These are phyloP conservation scores for Talaromyces atroroseus DNA, from an alignment of 2,329 filamentous ascomycete genomes.

Conservation along the genomic window DNA sequence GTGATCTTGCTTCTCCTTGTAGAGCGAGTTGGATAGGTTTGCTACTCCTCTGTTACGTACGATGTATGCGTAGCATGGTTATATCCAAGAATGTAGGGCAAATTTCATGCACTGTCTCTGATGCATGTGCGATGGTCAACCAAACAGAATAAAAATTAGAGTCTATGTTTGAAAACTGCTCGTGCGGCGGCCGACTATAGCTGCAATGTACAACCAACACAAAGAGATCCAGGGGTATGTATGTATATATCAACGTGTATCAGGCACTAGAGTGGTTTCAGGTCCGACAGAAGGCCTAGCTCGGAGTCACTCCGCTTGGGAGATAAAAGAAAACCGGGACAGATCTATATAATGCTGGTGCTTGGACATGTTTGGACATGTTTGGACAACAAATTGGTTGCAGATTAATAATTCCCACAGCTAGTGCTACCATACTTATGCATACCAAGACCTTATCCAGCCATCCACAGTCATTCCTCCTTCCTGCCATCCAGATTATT, in stretches of 20 bases:
- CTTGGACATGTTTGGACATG: neutral
- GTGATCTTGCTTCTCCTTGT: neutral
- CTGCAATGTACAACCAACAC: neutral
- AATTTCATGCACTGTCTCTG: neutral
- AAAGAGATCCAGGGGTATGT: neutral
- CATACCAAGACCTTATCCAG: neutral
- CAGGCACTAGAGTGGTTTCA: neutral
- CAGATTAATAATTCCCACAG: neutral
- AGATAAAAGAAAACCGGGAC: neutral
- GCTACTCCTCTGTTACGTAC: too few relatives aligned
- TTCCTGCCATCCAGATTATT: conserved; percentile 2
- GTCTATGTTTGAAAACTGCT: neutral
- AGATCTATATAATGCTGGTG: neutral
- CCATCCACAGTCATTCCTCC: conserved; percentile 11
- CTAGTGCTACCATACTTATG: neutral
- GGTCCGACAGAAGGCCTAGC: neutral
- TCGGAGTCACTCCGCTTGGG: neutral
- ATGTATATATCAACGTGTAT: neutral
- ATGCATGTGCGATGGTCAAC: neutral
- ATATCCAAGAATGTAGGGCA: neutral
- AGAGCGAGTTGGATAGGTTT: too few relatives aligned
- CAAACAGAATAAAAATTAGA: neutral
- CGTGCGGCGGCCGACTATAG: neutral
- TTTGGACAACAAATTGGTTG: neutral
- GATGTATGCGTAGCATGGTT: too few relatives aligned